Base-by-base conservation (phyloP, 1,284 basidiomycete species). In the Gomphus sp. region DNA sequence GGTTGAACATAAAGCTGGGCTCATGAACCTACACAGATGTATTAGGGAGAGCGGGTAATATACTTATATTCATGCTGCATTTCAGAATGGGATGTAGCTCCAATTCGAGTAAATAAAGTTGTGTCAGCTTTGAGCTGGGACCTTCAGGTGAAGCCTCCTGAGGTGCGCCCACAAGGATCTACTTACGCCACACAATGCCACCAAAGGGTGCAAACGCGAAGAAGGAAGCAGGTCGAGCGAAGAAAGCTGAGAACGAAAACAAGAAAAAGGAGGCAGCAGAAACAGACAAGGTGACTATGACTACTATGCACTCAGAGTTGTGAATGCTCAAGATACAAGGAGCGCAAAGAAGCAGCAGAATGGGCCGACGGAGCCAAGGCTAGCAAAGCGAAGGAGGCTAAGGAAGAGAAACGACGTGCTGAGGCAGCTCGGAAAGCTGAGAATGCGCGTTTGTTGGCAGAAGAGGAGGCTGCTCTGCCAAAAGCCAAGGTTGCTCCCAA, bases 241-340 rank as follows among this genome's bases (percentile, higher is more conserved):
- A 92, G 72, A 98, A 98, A 74, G 91, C 92, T 6, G 94, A 96
- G 70, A 95, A 93, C 71, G 92, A 93, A 71, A 79, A 84, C 25
- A 83, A 88, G 79, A 89, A 89, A 71, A 77, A 83, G 64, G 81
- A 79, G 10, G 76, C 75, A 3, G 83, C 77, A 0, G 76, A 76
- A 6, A 76, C 75, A 8, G 85, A 83, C 5, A 82, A 79, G 72
- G 89, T 85, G 51, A 44, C 41, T 43, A 33, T 22, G 18, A 44
- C 50, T 59, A 45, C 36, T 45, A 28, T 57, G 31, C 36, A 50
- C 47, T 57, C 37, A 53, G 39, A 44, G n/a, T 52, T 57, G 18
- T 25, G 36, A 41, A 56, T 57, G 9, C 47, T 22, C 58, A 51
- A 31, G 51, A 61, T 48, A 41, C 39, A 67, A 92, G 89, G 89